A percentile compares a stretch with the other conserved stretches of the same genome.
Evolutionary conservation across 306 rosid genomes (phyloP).

Genomic region (Comarum palustre): DNA sequence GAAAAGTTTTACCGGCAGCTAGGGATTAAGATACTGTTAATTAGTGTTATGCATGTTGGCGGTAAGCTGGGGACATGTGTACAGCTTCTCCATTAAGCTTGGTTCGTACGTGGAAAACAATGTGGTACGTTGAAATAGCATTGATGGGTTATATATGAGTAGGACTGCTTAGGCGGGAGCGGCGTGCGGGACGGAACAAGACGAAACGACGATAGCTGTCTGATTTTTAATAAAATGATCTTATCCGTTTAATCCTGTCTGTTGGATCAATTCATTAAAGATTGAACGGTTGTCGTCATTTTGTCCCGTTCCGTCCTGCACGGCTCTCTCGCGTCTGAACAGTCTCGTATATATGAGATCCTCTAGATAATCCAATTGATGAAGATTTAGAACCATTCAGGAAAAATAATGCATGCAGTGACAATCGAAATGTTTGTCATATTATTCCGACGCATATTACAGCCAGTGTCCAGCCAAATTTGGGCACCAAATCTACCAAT

Average conservation of each 20-base stretch:
- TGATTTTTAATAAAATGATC: too few species aligned
- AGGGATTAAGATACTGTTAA: not conserved
- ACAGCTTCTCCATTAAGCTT: constrained; percentile 2
- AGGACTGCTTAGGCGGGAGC: too few species aligned
- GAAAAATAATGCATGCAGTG: constrained; percentile 7
- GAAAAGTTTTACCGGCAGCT: not conserved
- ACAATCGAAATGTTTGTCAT: not conserved
- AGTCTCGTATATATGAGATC: not conserved
- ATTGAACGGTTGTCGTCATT: too few species aligned
- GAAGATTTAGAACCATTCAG: not conserved
- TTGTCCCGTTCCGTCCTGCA: too few species aligned
- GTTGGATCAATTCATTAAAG: too few species aligned
- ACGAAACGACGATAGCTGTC: too few species aligned
- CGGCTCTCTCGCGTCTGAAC: too few species aligned
- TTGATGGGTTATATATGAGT: too few species aligned
- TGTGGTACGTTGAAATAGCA: not conserved
- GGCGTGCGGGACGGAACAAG: too few species aligned
- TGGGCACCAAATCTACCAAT: constrained; percentile 11
- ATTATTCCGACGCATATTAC: not conserved
- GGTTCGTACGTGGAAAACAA: constrained; percentile 7
- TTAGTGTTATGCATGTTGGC: not conserved
- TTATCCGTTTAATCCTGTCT: too few species aligned
- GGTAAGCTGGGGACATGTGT: not conserved
- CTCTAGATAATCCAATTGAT: not conserved
- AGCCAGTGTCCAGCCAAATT: constrained; percentile 14